Evolutionary conservation across 1,284 basidiomycete genomes (phyloP).

Genomic region (Malassezia caprae): DNA sequence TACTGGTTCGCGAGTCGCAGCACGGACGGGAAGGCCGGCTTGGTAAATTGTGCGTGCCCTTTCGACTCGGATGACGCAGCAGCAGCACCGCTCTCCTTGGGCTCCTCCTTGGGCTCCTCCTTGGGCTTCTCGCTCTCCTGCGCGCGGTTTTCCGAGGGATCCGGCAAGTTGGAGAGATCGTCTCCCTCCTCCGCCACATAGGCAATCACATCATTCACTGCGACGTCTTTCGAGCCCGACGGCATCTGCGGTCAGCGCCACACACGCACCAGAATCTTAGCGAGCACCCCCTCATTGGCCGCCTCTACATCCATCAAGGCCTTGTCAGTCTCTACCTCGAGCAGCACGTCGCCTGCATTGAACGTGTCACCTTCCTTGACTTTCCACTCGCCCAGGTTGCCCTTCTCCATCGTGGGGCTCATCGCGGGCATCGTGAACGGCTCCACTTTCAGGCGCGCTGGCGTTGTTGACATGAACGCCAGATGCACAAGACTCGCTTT

Average conservation of each 20-base stretch:
- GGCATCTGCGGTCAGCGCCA: not conserved
- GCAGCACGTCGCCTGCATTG: conserved; percentile 45
- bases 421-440: conserved; percentile 42
- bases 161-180: conserved; percentile 46
- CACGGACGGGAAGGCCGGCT: conserved; percentile 46
- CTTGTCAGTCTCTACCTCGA: conserved; percentile 46
- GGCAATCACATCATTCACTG: conserved; percentile 49
- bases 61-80: not conserved
- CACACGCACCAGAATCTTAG: conserved; percentile 43
- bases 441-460: not conserved
- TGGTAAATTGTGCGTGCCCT: conserved; percentile 1
- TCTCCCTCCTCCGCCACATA: conserved; percentile 51
- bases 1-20: conserved; percentile 42
- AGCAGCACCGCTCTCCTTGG: not conserved
- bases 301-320: conserved; percentile 51
- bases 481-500: not conserved
- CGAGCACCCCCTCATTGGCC: conserved; percentile 50
- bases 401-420: conserved; percentile 46
- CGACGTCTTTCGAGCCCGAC: conserved; percentile 45
- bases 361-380: conserved; percentile 49
- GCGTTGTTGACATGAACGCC: not conserved
- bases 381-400: conserved; percentile 45
- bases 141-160: conserved; percentile 21
- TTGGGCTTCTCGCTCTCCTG: not conserved
- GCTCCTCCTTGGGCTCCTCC: not conserved